These are phyloP conservation scores for Anisodus acutangulus DNA, from an alignment of 257 asterid genomes.

Conservation along the genomic window DNA sequence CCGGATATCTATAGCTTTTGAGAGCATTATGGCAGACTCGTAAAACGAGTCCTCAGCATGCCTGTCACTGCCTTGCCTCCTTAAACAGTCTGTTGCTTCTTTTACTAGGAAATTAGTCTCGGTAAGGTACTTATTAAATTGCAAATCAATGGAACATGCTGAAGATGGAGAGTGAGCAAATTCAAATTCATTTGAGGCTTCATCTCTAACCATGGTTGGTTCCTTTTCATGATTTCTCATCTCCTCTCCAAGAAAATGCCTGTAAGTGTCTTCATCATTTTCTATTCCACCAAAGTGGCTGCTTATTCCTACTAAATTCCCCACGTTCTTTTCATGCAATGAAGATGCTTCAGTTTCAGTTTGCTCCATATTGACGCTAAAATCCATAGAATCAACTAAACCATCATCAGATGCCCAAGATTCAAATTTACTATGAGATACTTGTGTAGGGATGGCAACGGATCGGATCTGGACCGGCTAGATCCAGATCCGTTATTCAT, in stretches of 20 bases:
- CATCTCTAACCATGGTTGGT: slow-evolving; percentile 37
- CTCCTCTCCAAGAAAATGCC: slow-evolving; percentile 43
- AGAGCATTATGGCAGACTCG: slow-evolving; percentile 63
- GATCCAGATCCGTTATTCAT: no score
- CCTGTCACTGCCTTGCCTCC: slow-evolving; percentile 44
- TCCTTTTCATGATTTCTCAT: slow-evolving; percentile 36
- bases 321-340: slow-evolving; percentile 42
- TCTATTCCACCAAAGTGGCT: slow-evolving; percentile 40
- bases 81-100: slow-evolving; percentile 66
- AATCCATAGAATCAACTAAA: slow-evolving; percentile 60
- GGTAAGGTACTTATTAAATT: slow-evolving; percentile 61
- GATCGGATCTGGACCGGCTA: no score
- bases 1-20: slow-evolving; percentile 72
- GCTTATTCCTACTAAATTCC: slow-evolving; percentile 36
- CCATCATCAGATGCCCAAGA: slow-evolving; percentile 48
- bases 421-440: slow-evolving; percentile 46
- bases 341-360: slow-evolving; percentile 44
- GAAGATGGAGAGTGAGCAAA: slow-evolving; percentile 43
- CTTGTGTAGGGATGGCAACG: no score
- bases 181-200: slow-evolving; percentile 39
- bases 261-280: slow-evolving; percentile 47
- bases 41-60: slow-evolving; percentile 60
- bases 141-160: slow-evolving; percentile 50
- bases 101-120: slow-evolving; percentile 70
- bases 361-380: slow-evolving; percentile 56